Base-by-base conservation (phyloP, 768 basidiomycete genomes). In the Mycena indigotica region DNA sequence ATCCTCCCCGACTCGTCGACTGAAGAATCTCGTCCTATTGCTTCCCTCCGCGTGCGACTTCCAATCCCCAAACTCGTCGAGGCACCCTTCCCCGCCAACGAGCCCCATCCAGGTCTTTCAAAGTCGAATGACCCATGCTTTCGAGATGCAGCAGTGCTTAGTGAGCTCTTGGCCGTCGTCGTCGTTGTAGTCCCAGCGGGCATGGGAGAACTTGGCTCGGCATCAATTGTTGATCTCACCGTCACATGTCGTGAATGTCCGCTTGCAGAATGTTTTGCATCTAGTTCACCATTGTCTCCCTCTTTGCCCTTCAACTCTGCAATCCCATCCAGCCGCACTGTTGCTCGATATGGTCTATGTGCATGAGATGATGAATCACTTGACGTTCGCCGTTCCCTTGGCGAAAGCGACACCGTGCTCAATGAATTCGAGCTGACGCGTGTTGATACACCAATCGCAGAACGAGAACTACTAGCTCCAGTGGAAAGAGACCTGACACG, bases 71-170 rank as follows among this genome's bases (percentile, higher is more conserved):
- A 67, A 25, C 65, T 70, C 24, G 68, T 67, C 4, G 74, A 75
- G 5, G 73, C 74, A 23, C 69, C 72, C 55, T 77, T 77, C 4
- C 78, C 76, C 2, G 80, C 79, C 24, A 84, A 75, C 61, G 70
- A 60, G 21, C 72, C 73, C 76, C 78, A 77, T 0, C 83, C 79
- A 0, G 88, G 88, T 30, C 87, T 77, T 70, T 90, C 89, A 62
- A 90, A 89, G 66, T 90, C 88, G 67, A 90, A 89, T 65, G 84
- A 87, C 4, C 87, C 87, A 61, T 87, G 86, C 66, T 87, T 86
- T 17, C 62, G 57, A 8, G 51, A 32, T 2, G 58, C 38, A 4
- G 28, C 35, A 15, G 46, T 46, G 28, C 57, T 48, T 29, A 62
- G 30, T 4, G 58, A 53, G 49, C 25, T 41, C 23, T 57, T 60